Conservation (phyloP, 2,329 filamentous ascomycete species). For the Dryadomyces sulphureus region DNA sequence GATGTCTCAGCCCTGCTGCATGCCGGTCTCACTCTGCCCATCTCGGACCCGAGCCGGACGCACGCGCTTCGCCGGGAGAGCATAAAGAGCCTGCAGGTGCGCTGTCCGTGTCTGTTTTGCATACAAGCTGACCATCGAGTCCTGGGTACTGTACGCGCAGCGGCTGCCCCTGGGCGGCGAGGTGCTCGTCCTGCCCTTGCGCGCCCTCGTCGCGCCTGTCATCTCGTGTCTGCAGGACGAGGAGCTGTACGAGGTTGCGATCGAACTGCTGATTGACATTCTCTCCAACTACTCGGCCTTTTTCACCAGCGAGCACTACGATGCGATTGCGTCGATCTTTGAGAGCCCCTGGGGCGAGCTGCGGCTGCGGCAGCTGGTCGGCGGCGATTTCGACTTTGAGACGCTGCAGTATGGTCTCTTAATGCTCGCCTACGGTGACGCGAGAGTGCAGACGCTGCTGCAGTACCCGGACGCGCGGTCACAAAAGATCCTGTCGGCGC, state of each 20-base stretch:
- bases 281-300: slow-evolving; percentile 51
- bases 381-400: slow-evolving; percentile 49
- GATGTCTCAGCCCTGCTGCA: slow-evolving; percentile 34
- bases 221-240: slow-evolving; percentile 46
- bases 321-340: slow-evolving; percentile 42
- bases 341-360: slow-evolving; percentile 42
- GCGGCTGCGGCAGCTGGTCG: slow-evolving; percentile 38
- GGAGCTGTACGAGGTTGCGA: slow-evolving; percentile 41
- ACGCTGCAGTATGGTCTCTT: slow-evolving; percentile 51
- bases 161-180: slow-evolving; percentile 42
- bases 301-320: slow-evolving; percentile 42
- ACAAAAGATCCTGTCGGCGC: slow-evolving; percentile 36
- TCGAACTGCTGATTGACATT: slow-evolving; percentile 51
- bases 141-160: slow-evolving; percentile 63
- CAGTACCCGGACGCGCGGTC: slow-evolving; percentile 33
- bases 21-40: slow-evolving; percentile 6
- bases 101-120: too few relatives aligned
- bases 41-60: background rate
- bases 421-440: slow-evolving; percentile 54
- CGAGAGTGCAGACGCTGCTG: slow-evolving; percentile 45
- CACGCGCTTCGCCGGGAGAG: slow-evolving; percentile 34
- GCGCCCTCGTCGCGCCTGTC: slow-evolving; percentile 41
- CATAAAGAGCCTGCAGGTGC: too few relatives aligned
- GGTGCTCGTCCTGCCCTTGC: slow-evolving; percentile 42
- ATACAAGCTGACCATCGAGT: too few relatives aligned